Percentiles rank a stretch among this genome's conserved stretches.
Conservation (phyloP, 805 yeast species). For the Yarrowia divulgata region DNA sequence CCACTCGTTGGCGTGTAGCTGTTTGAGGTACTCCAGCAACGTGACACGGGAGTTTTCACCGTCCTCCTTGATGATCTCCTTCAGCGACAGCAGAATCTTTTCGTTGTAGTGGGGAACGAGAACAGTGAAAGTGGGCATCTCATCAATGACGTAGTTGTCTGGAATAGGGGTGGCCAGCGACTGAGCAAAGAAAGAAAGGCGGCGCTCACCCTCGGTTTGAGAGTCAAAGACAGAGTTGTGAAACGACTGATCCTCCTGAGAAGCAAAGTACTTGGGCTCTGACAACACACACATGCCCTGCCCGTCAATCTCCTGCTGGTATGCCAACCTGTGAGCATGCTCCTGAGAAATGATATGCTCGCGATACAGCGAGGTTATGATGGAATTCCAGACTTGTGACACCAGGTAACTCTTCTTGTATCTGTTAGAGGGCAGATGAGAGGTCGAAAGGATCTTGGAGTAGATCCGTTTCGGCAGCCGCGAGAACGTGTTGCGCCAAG, state of each 20-base stretch:
- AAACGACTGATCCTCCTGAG: slow-evolving; percentile 79
- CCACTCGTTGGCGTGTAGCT: slow-evolving; percentile 80
- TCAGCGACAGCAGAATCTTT: slow-evolving; percentile 74
- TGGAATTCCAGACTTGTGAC: slow-evolving; percentile 82
- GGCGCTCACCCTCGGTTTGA: slow-evolving; percentile 78
- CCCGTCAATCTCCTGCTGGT: slow-evolving; percentile 55
- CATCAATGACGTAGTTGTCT: slow-evolving; percentile 66
- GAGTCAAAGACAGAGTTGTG: slow-evolving; percentile 64
- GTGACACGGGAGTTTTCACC: slow-evolving; percentile 70
- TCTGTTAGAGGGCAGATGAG: slow-evolving; percentile 55
- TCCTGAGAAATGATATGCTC: slow-evolving; percentile 80
- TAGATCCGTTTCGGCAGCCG: slow-evolving; percentile 96
- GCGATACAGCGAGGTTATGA: slow-evolving; percentile 81
- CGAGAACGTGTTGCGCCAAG: slow-evolving; percentile 98
- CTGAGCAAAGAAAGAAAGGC: slow-evolving; percentile 89
- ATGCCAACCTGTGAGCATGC: slow-evolving; percentile 70
- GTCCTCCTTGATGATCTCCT: slow-evolving; percentile 76
- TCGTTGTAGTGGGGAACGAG: slow-evolving; percentile 88
- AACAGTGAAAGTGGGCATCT: slow-evolving; percentile 84
- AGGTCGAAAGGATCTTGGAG: slow-evolving; percentile 67
- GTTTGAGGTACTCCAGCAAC: slow-evolving; percentile 78
- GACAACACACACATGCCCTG: slow-evolving; percentile 57
- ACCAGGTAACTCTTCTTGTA: slow-evolving; percentile 63
- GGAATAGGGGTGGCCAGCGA: slow-evolving; percentile 87
- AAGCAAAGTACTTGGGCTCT: slow-evolving; percentile 80